Evolutionary conservation across 2,329 filamentous ascomycete species (phyloP), one percentile per base, ranked within the genome.

Genomic region (Fusarium sp.): DNA sequence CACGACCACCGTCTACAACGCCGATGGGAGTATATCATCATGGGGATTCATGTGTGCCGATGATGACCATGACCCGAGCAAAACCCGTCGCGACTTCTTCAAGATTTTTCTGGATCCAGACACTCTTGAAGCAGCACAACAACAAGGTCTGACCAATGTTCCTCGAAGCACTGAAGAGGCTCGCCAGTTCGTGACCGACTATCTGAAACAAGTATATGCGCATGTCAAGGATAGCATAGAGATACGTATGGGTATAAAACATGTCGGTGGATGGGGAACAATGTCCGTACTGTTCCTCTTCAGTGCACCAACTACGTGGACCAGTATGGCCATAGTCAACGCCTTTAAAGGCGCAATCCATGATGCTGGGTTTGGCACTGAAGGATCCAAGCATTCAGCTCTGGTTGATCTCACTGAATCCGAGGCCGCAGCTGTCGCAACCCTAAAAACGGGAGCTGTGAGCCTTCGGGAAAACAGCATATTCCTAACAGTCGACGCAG

Each of bases 301-400:
- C 76, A 86, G 84, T 47, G 85, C 87, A 1, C 87, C 87, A 1
- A 88, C 86, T 2, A 88, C 86, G 0, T 89, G 86, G 86, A 81
- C 80, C 12, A 83, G 78, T 4, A 78, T 84, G 61, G 80, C 81
- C 10, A 83, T 84, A 4, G 83, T 88, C 53, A 86, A 87, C 74
- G 77, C 75, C 8, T 88, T 87, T 76, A 84, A 84, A 61, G 71
- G 72, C 2, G 82, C 86, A 30, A 83, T 87, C 5, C 71, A 74
- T 16, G 75, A 80, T 18, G 83, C 85, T 2, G 86, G 86, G 0
- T 89, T 87, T 64, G 86, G 84, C 2, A 58, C 72, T 3, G 82
- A 82, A 20, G 80, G 82, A 0, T 72, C 70, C 0, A 66, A 67
- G 1, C 83, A 85, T 65, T 74, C 69, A 2, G 82, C 82, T 5